Conservation (phyloP, 805 yeast genomes). For the Sugiyamaella marilandica region DNA sequence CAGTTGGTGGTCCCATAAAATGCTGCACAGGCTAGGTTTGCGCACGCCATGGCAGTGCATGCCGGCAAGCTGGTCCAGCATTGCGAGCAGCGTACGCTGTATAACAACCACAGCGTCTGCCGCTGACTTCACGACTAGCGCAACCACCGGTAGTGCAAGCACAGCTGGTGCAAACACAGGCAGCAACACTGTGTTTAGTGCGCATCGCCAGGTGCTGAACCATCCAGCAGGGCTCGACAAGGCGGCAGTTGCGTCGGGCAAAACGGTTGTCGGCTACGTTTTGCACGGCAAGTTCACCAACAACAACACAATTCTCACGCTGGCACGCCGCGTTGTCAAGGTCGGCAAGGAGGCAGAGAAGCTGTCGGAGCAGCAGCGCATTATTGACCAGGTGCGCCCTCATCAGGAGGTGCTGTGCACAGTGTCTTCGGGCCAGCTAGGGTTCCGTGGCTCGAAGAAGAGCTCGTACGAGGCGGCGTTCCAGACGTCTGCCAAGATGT, state of each 20-base stretch:
- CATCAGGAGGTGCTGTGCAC: conserved; percentile 70
- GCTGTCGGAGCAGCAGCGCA: conserved; percentile 47
- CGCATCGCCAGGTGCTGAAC: background rate
- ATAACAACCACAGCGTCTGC: too few species aligned
- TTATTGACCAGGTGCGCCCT: conserved; percentile 69
- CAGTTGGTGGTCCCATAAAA: too few species aligned
- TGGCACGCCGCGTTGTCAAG: conserved; percentile 49
- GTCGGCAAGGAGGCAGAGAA: conserved; percentile 23
- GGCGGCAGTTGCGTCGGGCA: conserved; percentile 16
- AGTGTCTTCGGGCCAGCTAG: conserved; percentile 77
- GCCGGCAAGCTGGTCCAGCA: too few species aligned
- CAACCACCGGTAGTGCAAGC: background rate
- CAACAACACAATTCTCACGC: conserved; percentile 78
- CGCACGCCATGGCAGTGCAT: too few species aligned
- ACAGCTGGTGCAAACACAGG: background rate
- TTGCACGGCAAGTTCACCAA: conserved; percentile 71
- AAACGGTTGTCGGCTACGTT: conserved; percentile 52
- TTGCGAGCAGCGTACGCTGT: too few species aligned
- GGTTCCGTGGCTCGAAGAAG: conserved; percentile 84
- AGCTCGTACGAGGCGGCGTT: conserved; percentile 91
- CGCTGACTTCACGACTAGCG: background rate
- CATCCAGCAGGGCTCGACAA: background rate
- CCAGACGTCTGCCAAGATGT: conserved; percentile 72
- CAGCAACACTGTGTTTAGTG: background rate
- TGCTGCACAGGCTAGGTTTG: too few species aligned